A percentile compares a stretch with the other conserved stretches of the same genome.
Conservation (phyloP, 2,329 filamentous ascomycete genomes). For the Penicillium sp. region DNA sequence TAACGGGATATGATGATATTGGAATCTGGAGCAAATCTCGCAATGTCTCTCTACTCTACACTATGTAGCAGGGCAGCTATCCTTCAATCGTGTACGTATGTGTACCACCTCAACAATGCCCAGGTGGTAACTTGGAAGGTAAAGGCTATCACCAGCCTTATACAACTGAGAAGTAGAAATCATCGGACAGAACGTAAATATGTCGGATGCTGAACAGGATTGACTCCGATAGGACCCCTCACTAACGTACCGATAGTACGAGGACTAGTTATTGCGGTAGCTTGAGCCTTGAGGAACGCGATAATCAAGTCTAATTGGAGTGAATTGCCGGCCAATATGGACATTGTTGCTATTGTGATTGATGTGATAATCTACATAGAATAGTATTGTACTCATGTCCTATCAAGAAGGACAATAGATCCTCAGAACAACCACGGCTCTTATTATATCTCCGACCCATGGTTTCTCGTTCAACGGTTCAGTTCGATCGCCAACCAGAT, state of each 20-base stretch:
- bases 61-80: no score
- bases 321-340: no score
- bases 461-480: conserved; percentile 1
- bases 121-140: no score
- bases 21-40: no score
- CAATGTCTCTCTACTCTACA: no score
- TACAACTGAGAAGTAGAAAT: no score
- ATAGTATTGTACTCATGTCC: neutral
- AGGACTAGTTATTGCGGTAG: conserved; percentile 10
- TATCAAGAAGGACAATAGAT: no score
- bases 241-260: conserved; percentile 13
- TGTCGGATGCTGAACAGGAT: neutral
- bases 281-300: neutral
- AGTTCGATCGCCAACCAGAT: conserved; percentile 7
- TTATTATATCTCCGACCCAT: conserved; percentile 6
- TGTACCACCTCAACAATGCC: no score
- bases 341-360: neutral
- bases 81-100: no score
- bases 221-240: neutral
- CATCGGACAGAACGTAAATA: neutral
- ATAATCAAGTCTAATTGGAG: no score
- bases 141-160: no score
- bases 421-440: neutral
- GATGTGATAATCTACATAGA: neutral
- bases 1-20: no score